Evolutionary conservation across 2,329 filamentous ascomycete genomes (phyloP), one percentile per base, ranked within the genome.

Genomic region (Claviceps capensis): DNA sequence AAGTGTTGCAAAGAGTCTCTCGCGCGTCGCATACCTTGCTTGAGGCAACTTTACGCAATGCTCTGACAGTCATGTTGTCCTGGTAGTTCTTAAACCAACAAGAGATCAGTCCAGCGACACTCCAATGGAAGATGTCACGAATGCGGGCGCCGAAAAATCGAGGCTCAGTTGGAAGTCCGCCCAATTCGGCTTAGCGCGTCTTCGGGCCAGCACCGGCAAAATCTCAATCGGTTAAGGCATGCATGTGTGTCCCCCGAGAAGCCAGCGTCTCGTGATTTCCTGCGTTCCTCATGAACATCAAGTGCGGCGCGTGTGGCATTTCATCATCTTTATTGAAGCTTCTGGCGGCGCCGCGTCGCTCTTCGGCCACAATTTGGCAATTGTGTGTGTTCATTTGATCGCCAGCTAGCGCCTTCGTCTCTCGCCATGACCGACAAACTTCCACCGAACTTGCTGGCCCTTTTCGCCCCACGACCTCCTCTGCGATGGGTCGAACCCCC

Each of bases 401-500:
- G 51, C 22, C 52, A 47, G 51, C 34, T 30, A 38, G 43, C 17
- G n/a, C 6, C 11, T 42, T 47, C 47, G 38, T 45, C 41, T 17
- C 36, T 48, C 49, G 52, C 45, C 56, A 98, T 97, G 93, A 97
- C 93, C 49, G 91, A 96, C 77, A 93, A 94, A 71, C 85, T 98
- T 19, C 91, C 93, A 53, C 88, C 86, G 52, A 91, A 95, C 66
- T 79, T 97, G 54, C 78, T 97, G 62, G 86, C 87, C 70, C 87
- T 97, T 60, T 98, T 98, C 73, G 87, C 91, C 71, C 88, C 93
- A 65, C 87, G 93, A 54, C 93, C 93, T 61, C 86, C 91, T 54
- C 74, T 97, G 65, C 86, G 89, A 69, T 97, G 88, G 78, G 82
- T 95, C 55, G 85, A 86, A 55, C 87, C 89, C 6, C 76, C 78